Evolutionary conservation across 139 green algal species (phyloP).

Genomic region (Picochlorum sp.): DNA sequence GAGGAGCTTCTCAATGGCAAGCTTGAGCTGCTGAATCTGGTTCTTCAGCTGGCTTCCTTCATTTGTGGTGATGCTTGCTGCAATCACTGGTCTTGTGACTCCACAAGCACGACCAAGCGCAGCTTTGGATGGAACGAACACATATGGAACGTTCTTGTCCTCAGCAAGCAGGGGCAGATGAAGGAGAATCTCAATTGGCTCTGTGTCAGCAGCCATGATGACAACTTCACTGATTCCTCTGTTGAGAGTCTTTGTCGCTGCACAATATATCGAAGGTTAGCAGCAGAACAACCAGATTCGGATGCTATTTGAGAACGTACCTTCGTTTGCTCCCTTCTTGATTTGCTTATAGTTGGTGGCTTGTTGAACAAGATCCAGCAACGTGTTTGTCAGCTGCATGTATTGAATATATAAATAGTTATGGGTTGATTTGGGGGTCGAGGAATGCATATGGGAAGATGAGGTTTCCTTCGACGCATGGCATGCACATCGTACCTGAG

Average conservation of each 20-base stretch:
- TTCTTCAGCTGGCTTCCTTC: conserved; percentile 94
- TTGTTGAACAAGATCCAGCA: conserved; percentile 98
- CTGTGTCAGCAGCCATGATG: conserved; percentile 96
- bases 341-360: conserved; percentile 98
- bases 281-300: not conserved
- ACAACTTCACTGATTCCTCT: conserved; percentile 95
- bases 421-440: not conserved
- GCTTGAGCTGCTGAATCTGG: conserved; percentile 92
- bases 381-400: conserved; percentile 88
- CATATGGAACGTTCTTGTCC: conserved; percentile 99
- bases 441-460: not conserved
- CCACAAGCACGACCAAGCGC: conserved; percentile 93
- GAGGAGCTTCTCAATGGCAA: conserved; percentile 94
- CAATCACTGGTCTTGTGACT: conserved; percentile 91
- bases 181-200: conserved; percentile 99
- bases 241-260: conserved; percentile 91
- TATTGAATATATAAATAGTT: conserved; percentile 3
- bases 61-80: conserved; percentile 90
- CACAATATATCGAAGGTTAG: not conserved
- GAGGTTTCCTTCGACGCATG: not conserved
- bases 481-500: conserved; percentile 35
- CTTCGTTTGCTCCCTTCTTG: conserved; percentile 98
- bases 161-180: conserved; percentile 96
- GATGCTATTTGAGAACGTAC: conserved; percentile 27
- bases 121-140: conserved; percentile 97